Evolutionary conservation across 2,329 filamentous ascomycete species (phyloP), one percentile per base, ranked within the genome.

Genomic region (Emergomyces africanus): DNA sequence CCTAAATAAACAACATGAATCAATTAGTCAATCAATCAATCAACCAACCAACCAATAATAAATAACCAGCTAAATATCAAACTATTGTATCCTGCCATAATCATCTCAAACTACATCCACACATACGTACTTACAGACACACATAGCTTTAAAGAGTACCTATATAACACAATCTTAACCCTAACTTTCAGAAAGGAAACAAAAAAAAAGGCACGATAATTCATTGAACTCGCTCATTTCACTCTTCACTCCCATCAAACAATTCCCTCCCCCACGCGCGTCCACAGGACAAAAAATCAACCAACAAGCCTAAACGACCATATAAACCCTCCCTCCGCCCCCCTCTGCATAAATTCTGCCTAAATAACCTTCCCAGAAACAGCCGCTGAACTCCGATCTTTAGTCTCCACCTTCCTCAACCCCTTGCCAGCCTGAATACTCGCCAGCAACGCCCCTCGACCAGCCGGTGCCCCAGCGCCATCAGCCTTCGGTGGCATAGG

Each of bases 351-450:
- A n/a, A n/a, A n/a, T n/a, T n/a, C 30, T 6, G 30, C 6, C 64
- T 66, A 70, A 65, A 83, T 66, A 61, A 96, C 91, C 61, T 84
- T 83, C n/a, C 92, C 92, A 25, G 89, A 88, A 60, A 85, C 79
- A 57, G 84, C 72, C 57, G 89, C 81, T 54, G 67, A 74, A 73
- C 91, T 96, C 72, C 85, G 86, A 73, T 99, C 94, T 73, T 89
- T 91, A 0, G 94, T 97, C 71, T 86, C 78, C 28, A 90, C 90
- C 80, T 97, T 97, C 78, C 81, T 90, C 69, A 99, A 77, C 2
- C 84, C 74, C 73, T 74, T 90, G 48, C 94, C 92, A 62, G 83
- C 76, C 69, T 92, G 85, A 62, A 99, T 97, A 71, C 96, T 84
- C 61, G 85, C 85, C 63, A 99, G 73, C 68, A 99, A 79, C 0